These are phyloP conservation scores for Mycosphaerella sp. DNA, from an alignment of 2,329 filamentous ascomycete species.

Conservation along the genomic window DNA sequence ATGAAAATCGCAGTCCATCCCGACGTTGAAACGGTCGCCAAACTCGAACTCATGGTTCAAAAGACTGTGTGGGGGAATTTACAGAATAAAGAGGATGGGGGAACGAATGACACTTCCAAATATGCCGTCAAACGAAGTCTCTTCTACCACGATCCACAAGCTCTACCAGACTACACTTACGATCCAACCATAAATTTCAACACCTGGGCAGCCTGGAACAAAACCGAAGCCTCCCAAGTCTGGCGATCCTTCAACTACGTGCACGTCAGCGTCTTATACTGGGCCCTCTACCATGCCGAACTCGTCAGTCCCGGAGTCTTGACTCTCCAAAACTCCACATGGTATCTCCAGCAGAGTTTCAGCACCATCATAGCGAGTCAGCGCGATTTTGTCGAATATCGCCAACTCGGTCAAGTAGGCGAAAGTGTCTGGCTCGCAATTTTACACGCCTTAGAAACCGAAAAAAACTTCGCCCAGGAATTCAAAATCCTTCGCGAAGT, in stretches of 20 bases:
- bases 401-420: constrained; percentile 51
- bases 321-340: constrained; percentile 38
- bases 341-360: constrained; percentile 53
- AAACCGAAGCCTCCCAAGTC: constrained; percentile 40
- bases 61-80: constrained; percentile 47
- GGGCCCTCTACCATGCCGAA: constrained; percentile 52
- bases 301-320: constrained; percentile 43
- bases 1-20: constrained; percentile 52
- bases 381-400: constrained; percentile 36
- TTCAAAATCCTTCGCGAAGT: constrained; percentile 33
- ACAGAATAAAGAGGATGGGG: constrained; percentile 30
- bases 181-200: constrained; percentile 42
- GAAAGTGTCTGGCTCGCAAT: constrained; percentile 53
- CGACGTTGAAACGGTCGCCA: constrained; percentile 43
- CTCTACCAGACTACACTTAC: constrained; percentile 43
- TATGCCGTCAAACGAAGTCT: constrained; percentile 50
- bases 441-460: constrained; percentile 44
- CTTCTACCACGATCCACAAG: constrained; percentile 51
- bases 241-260: constrained; percentile 55
- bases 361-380: constrained; percentile 39
- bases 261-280: constrained; percentile 51
- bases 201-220: constrained; percentile 44
- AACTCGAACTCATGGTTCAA: constrained; percentile 51
- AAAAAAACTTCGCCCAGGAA: constrained; percentile 37
- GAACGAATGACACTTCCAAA: constrained; percentile 25